Conservation (phyloP, 2,329 filamentous ascomycete genomes). For the Talaromyces sp. region DNA sequence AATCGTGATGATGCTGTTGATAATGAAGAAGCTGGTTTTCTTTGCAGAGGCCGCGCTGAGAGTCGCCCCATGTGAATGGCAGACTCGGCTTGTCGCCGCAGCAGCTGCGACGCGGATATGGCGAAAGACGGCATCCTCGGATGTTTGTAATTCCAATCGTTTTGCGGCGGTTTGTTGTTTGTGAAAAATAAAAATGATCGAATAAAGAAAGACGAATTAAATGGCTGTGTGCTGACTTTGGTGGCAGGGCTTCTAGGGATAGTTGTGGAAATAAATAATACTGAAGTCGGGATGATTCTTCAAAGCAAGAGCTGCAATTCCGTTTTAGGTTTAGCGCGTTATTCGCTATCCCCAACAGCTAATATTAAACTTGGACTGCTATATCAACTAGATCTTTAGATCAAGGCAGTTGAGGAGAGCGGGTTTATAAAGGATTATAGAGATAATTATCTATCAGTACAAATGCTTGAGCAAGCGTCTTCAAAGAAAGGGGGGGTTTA, state of each 20-base stretch:
- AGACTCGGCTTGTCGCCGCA: conserved; percentile 10
- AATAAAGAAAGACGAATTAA: not conserved
- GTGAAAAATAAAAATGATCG: not conserved
- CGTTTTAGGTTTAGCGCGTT: not conserved
- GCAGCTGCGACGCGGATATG: conserved; percentile 1
- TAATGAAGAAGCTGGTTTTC: not conserved
- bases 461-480: too few relatives aligned
- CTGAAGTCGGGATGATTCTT: not conserved
- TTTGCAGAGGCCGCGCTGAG: not conserved
- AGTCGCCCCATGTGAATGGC: not conserved
- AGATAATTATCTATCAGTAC: too few relatives aligned
- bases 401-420: too few relatives aligned
- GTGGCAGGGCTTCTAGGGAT: not conserved
- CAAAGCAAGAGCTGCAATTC: not conserved
- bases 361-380: too few relatives aligned
- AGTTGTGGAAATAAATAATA: not conserved
- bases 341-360: not conserved
- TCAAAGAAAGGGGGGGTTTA: too few relatives aligned
- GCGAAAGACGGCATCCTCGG: conserved; percentile 6
- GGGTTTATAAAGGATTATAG: too few relatives aligned
- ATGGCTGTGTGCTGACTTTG: not conserved
- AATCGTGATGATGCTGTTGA: not conserved
- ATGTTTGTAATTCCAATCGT: not conserved
- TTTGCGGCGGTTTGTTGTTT: not conserved
- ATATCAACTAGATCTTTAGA: too few relatives aligned